Conservation (phyloP, 2,329 filamentous ascomycete genomes). For the Mycogone perniciosa region DNA sequence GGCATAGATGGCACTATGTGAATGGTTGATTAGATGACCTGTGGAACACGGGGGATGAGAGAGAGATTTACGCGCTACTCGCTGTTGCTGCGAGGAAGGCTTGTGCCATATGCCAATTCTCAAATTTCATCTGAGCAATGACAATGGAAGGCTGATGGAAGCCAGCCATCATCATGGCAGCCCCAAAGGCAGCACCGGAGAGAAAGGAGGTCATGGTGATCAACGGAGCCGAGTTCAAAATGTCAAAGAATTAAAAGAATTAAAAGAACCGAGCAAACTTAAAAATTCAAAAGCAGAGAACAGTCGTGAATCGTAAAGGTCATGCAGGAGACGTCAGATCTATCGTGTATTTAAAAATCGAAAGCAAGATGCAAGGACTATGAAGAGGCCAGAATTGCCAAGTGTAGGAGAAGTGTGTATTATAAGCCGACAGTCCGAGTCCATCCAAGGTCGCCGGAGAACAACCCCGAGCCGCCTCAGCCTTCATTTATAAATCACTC, state of each 20-base stretch:
- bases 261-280: neutral
- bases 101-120: slow-evolving; percentile 61
- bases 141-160: slow-evolving; percentile 56
- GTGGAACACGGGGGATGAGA: neutral
- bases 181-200: slow-evolving; percentile 55
- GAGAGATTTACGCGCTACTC: slow-evolving; percentile 50
- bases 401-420: too few species aligned
- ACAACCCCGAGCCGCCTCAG: too few species aligned
- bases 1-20: slow-evolving; percentile 38
- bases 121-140: slow-evolving; percentile 51
- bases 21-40: too few species aligned
- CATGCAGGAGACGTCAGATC: too few species aligned
- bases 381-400: too few species aligned
- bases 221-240: neutral
- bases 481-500: too few species aligned
- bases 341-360: too few species aligned
- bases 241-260: neutral
- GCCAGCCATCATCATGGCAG: slow-evolving; percentile 53
- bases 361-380: too few species aligned
- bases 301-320: too few species aligned
- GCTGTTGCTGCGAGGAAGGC: slow-evolving; percentile 57
- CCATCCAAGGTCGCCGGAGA: too few species aligned
- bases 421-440: too few species aligned
- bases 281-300: too few species aligned
- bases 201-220: slow-evolving; percentile 28